Evolutionary conservation across 257 asterid species (phyloP), one percentile per base, ranked within the genome.

Genomic region (Lycium ferocissimum): DNA sequence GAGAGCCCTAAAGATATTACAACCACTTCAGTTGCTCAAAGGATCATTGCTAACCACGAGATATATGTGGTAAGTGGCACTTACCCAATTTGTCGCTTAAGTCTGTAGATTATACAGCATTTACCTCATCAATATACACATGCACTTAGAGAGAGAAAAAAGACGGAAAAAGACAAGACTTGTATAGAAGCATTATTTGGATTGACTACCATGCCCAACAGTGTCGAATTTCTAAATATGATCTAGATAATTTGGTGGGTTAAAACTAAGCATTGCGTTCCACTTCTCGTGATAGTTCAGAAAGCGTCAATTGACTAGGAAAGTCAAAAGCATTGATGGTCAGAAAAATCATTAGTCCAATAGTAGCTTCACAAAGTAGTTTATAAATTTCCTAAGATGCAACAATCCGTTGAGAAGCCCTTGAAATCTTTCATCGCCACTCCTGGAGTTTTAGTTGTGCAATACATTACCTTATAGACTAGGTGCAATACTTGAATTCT

Each of bases 21-120:
- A 20, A 94, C 98, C 83, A 90, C 92, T 84, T 93, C 94, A 54
- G 92, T 96, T 86, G 95, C 97, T 75, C 90, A 85, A 81, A 93
- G 99, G 85, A 96, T 96, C 67, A 89, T 95, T 15, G 98, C 98
- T 85, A 96, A 96, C 86, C 97, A 92, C 56, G 95, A 96, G 79
- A 88, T 90, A 73, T 96, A 94, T 80, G 11, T 79, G 97, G 98
- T 96, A 95, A 22, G 81, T 49, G 20, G 40, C 62, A 49, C 75
- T 11, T 11, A 11, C 61, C 18, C 81, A 72, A 18, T 22, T 72
- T 72, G 38, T 45, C 45, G 8, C 58, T 72, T 2, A 20, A 13
- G 33, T 71, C 79, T 1, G 15, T 72, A 43, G 51, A 66, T 35
- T 72, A 45, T 72, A 33, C 49, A 67, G 59, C 9, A 6, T 1